Conservation (phyloP, 805 yeast genomes). For the Schwanniomyces sp. region DNA sequence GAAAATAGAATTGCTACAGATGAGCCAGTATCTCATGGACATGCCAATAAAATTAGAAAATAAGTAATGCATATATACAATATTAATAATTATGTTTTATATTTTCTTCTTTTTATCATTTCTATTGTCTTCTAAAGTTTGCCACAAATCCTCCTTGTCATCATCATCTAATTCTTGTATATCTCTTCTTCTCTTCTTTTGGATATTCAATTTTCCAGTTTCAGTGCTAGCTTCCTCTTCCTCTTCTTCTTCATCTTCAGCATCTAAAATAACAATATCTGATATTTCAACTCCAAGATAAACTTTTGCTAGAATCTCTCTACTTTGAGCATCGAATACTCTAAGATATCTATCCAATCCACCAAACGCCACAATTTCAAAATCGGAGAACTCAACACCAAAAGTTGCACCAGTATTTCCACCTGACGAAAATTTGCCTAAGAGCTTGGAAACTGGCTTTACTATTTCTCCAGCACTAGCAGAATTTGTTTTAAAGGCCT, state of each 20-base stretch:
- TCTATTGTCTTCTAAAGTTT: conserved; percentile 32
- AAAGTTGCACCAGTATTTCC: conserved; percentile 71
- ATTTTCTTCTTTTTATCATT: conserved; percentile 33
- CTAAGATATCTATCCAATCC: conserved; percentile 87
- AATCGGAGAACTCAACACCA: conserved; percentile 50
- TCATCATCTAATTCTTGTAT: conserved; percentile 16
- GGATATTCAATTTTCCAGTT: conserved; percentile 8
- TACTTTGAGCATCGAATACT: conserved; percentile 61
- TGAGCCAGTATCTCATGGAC: conserved; percentile 6
- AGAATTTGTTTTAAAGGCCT: conserved; percentile 35
- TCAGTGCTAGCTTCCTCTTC: conserved; percentile 9
- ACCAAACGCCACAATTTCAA: conserved; percentile 63
- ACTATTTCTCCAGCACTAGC: conserved; percentile 48
- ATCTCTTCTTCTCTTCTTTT: conserved; percentile 22
- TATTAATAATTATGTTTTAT: not conserved
- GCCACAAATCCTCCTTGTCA: conserved; percentile 41
- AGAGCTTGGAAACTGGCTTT: conserved; percentile 47
- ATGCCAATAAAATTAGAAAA: conserved; percentile 1
- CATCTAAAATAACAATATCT: conserved; percentile 50
- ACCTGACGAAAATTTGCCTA: conserved; percentile 60
- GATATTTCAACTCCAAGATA: conserved; percentile 73
- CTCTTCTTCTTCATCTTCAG: conserved; percentile 39
- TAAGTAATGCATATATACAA: not conserved
- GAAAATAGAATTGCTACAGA: conserved; percentile 17
- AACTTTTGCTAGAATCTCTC: conserved; percentile 67